Conservation (phyloP, 179 eudicot species). For the Beta lomatogona region DNA sequence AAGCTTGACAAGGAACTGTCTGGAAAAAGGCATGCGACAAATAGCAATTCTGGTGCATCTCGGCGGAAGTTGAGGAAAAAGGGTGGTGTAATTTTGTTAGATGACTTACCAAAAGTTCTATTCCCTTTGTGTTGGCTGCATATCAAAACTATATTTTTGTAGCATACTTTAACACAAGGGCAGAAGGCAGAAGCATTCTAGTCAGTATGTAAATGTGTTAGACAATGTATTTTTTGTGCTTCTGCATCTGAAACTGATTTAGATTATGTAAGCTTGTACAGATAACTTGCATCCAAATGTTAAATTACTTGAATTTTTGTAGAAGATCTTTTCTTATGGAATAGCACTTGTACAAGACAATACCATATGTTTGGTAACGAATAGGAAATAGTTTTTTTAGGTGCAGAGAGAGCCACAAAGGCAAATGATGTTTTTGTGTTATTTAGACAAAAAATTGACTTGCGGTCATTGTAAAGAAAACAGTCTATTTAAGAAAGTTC, state of each 20-base stretch:
- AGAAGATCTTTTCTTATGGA: neutral
- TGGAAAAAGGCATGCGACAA: neutral
- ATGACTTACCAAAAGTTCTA: conserved; percentile 13
- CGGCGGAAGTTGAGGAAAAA: conserved; percentile 9
- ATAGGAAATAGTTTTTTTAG: too few relatives aligned
- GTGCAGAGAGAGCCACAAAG: too few relatives aligned
- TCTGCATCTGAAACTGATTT: conserved; percentile 9
- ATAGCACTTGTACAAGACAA: neutral
- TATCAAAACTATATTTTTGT: conserved; percentile 14
- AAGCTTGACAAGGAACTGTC: conserved; percentile 28
- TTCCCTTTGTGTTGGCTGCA: neutral
- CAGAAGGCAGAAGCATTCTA: conserved; percentile 14
- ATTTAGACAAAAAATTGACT: too few relatives aligned
- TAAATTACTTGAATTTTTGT: neutral
- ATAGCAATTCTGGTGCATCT: neutral
- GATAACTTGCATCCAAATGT: conserved; percentile 2
- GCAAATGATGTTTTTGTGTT: too few relatives aligned
- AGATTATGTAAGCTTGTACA: conserved; percentile 17
- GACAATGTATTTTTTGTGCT: conserved; percentile 8
- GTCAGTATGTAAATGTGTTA: conserved; percentile 7
- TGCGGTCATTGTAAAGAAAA: too few relatives aligned
- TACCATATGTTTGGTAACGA: neutral
- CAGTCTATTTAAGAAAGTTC: too few relatives aligned
- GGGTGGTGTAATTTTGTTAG: conserved; percentile 9
- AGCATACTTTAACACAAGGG: neutral